Evolutionary conservation across 306 rosid genomes (phyloP), one percentile per base, ranked within the genome.

Genomic region (Urtica urens): DNA sequence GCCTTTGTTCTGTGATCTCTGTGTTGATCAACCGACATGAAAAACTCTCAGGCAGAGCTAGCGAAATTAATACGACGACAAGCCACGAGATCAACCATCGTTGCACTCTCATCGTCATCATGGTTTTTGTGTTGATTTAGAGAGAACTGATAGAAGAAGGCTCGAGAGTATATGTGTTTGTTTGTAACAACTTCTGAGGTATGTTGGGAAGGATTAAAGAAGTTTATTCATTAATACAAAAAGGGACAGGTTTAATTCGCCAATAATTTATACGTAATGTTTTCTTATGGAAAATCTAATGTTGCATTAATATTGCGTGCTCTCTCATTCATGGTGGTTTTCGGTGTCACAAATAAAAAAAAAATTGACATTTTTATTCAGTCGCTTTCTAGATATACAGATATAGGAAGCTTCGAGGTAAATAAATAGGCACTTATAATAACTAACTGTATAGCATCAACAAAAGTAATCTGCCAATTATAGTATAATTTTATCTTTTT

Each of bases 41-140:
- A 34, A 51, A 69, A 50, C 55, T 62, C 61, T 70, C 72, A 57
- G 59, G 13, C 3, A 47, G 43, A 40, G 67, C 51, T 2, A 76
- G 6, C 20, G 76, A 53, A 48, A 63, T 2, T n/a, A n/a, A n/a
- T 3, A 63, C 38, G 46, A 68, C 51, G 51, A 68, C 43, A 13
- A 82, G 49, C 24, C 76, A 10, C 9, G 68, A 21, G 38, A 65
- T 22, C n/a, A 57, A 17, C 29, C 21, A 17, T 52, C 52, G 72
- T 48, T 48, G 73, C 62, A 60, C 52, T 44, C 52, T 59, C 93
- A 78, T 78, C 7, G 14, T 53, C 56, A 10, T 16, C 13, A 38
- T 18, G 19, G 29, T 3, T 26, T 15, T 10, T n/a, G 19, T 15
- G 40, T 7, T n/a, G 29, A n/a, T 14, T 14, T 35, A 7, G 29